A percentile compares a stretch with the other conserved stretches of the same genome.
These are phyloP conservation scores for Penicillium turbatum DNA, from an alignment of 495 filamentous ascomycete genomes.

Conservation along the genomic window DNA sequence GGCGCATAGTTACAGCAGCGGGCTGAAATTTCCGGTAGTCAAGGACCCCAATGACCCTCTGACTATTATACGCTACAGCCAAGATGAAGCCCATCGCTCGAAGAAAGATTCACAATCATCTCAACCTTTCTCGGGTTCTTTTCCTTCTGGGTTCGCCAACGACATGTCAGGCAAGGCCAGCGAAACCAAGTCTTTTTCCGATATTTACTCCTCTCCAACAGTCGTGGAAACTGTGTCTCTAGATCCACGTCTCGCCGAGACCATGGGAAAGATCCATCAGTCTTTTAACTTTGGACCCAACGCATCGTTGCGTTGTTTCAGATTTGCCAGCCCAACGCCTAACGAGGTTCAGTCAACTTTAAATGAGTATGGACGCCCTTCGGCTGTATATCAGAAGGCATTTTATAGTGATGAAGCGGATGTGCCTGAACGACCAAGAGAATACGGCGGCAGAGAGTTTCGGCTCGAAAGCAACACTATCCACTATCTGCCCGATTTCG, in stretches of 20 bases:
- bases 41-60: conserved; percentile 69
- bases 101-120: conserved; percentile 34
- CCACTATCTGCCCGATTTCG: conserved; percentile 76
- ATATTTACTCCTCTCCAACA: conserved; percentile 22
- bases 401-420: conserved; percentile 85
- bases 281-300: conserved; percentile 29
- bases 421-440: conserved; percentile 70
- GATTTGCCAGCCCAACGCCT: conserved; percentile 24
- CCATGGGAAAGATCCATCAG: conserved; percentile 20
- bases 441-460: conserved; percentile 89
- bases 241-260: conserved; percentile 23
- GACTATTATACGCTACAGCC: conserved; percentile 64
- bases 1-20: conserved; percentile 24
- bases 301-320: conserved; percentile 24
- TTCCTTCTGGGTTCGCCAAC: conserved; percentile 10
- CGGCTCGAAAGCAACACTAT: conserved; percentile 68
- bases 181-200: conserved; percentile 14
- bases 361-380: conserved; percentile 36
- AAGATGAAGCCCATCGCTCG: conserved; percentile 47
- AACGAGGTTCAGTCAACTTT: conserved; percentile 30
- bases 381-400: conserved; percentile 76
- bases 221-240: conserved; percentile 7
- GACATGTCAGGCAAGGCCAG: conserved; percentile 5
- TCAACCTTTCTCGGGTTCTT: conserved; percentile 13
- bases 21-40: conserved; percentile 67